Evolutionary conservation across 345 rosid genomes (phyloP).

Genomic region (Luvunga scandens): DNA sequence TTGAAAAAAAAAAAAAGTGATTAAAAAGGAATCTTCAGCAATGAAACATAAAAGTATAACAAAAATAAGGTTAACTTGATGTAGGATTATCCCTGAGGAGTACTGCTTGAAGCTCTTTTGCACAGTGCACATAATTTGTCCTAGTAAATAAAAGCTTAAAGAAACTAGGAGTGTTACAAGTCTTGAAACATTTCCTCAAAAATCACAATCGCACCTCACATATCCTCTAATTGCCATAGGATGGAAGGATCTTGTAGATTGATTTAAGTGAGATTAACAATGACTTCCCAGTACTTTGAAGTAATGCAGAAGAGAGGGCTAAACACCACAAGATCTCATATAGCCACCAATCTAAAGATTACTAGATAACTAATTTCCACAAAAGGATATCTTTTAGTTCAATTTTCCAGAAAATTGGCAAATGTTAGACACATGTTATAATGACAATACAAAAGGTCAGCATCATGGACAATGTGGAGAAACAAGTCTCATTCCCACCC

Average conservation of each 20-base stretch:
- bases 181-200: background rate
- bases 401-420: no score
- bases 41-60: background rate
- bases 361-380: no score
- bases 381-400: no score
- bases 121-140: background rate
- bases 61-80: background rate
- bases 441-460: no score
- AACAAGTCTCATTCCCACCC: no score
- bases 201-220: background rate
- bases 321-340: background rate
- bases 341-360: background rate
- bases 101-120: background rate
- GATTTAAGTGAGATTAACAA: background rate
- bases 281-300: background rate
- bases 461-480: no score
- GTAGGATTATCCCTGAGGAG: background rate
- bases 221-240: background rate
- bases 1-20: background rate
- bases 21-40: background rate
- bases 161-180: background rate
- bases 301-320: background rate
- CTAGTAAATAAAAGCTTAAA: background rate
- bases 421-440: no score
- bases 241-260: background rate